These are phyloP conservation scores for Prinsepia uniflora DNA, from an alignment of 306 rosid species.

Conservation along the genomic window DNA sequence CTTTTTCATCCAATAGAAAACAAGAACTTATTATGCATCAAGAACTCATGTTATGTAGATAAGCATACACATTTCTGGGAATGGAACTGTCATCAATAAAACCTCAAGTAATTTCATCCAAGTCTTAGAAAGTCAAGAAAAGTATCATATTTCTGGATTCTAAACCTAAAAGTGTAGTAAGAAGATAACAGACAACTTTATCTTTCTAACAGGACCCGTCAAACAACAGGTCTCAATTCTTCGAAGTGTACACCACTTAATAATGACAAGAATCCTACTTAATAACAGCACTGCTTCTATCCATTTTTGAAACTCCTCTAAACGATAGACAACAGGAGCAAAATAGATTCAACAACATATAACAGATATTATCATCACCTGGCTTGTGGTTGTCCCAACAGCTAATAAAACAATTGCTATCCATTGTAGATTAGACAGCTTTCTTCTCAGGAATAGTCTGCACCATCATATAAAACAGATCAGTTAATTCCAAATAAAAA, in stretches of 20 bases:
- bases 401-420: slow-evolving; percentile 82
- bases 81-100: too few species aligned
- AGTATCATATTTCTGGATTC: background rate
- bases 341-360: background rate
- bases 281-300: background rate
- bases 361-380: slow-evolving; percentile 40
- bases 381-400: slow-evolving; percentile 96
- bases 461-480: slow-evolving; percentile 13
- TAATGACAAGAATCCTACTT: too few species aligned
- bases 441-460: slow-evolving; percentile 76
- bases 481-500: background rate
- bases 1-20: background rate
- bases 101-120: background rate
- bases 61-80: too few species aligned
- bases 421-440: slow-evolving; percentile 86
- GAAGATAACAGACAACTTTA: background rate
- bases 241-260: too few species aligned
- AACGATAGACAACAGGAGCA: background rate
- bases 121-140: background rate
- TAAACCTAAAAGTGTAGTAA: background rate
- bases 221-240: background rate
- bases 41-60: too few species aligned
- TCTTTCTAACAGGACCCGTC: slow-evolving; percentile 1
- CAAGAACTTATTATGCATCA: background rate
- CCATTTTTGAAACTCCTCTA: background rate